A percentile compares a stretch with the other conserved stretches of the same genome.
These are phyloP conservation scores for Jimgerdemannia flammicorona DNA, from an alignment of 192 early-diverging fungal species.

Conservation along the genomic window DNA sequence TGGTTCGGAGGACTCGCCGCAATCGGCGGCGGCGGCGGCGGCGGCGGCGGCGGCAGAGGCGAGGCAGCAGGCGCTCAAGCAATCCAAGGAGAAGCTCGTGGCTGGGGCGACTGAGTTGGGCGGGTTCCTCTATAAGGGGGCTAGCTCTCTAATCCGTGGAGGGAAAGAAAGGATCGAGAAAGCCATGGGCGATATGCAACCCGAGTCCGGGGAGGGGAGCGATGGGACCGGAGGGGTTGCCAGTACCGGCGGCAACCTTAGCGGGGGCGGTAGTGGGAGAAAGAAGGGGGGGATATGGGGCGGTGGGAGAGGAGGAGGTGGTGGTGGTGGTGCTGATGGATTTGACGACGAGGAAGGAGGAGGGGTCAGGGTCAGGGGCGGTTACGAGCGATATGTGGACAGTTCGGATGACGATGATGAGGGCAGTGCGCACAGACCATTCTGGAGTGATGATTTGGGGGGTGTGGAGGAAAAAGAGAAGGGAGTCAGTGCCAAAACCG, in stretches of 20 bases:
- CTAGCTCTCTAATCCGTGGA: constrained; percentile 60
- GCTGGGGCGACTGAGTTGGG: constrained; percentile 55
- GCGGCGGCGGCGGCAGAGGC: background rate
- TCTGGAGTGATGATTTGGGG: constrained; percentile 9
- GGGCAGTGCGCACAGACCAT: constrained; percentile 6
- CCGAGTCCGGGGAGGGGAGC: constrained; percentile 13
- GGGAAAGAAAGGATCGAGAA: constrained; percentile 56
- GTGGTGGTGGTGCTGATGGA: constrained; percentile 15
- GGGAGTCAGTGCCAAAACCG: constrained; percentile 14
- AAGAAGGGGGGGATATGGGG: background rate
- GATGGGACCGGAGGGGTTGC: too few relatives aligned
- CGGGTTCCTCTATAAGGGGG: constrained; percentile 60
- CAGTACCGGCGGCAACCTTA: background rate
- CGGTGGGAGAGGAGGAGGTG: background rate
- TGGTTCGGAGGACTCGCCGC: background rate
- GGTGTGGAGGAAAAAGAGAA: constrained; percentile 3
- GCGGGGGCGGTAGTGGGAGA: too few relatives aligned
- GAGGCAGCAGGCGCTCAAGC: constrained; percentile 29
- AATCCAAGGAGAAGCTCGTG: constrained; percentile 50
- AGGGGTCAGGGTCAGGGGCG: constrained; percentile 20
- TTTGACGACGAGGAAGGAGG: constrained; percentile 14
- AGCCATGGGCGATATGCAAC: constrained; percentile 56
- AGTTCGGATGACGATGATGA: constrained; percentile 21
- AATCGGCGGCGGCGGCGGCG: too few relatives aligned
- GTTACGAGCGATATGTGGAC: constrained; percentile 2